Conservation (phyloP, 2,329 filamentous ascomycete genomes). For the Aspergillus pseudotamarii region DNA sequence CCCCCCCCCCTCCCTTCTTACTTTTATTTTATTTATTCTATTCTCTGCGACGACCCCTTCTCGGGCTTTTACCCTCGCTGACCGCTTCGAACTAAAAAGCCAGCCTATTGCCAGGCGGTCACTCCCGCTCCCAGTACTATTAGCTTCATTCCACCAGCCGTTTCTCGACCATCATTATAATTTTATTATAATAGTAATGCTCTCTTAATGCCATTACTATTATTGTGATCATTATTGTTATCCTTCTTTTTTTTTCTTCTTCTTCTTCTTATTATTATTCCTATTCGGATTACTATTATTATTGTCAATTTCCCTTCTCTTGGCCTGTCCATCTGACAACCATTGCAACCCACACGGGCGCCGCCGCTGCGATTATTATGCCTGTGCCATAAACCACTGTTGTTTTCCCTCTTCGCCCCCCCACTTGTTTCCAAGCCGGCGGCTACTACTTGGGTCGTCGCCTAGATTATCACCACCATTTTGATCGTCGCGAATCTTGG, state of each 20-base stretch:
- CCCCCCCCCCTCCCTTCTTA: no score
- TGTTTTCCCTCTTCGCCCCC: background rate
- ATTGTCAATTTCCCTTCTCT: conserved; percentile 1
- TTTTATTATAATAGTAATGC: background rate
- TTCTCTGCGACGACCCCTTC: background rate
- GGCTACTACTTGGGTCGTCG: background rate
- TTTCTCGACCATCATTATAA: background rate
- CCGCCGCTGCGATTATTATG: conserved; percentile 1
- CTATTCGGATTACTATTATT: background rate
- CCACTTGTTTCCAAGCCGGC: background rate
- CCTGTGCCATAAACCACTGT: conserved; percentile 2
- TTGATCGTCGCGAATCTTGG: background rate
- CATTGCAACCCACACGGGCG: conserved; percentile 1
- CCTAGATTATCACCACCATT: background rate
- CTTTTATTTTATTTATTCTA: background rate
- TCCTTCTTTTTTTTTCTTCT: no score
- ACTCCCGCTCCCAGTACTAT: background rate
- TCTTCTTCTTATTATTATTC: background rate
- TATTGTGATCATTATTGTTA: background rate
- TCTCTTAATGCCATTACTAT: background rate
- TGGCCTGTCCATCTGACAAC: background rate
- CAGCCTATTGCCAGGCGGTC: background rate
- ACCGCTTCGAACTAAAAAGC: background rate
- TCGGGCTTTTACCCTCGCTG: background rate
- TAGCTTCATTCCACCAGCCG: background rate